Evolutionary conservation across 164 flowering plant genomes (phyloP), one percentile per base, ranked within the genome.

Genomic region (Brasenia schreberi): DNA sequence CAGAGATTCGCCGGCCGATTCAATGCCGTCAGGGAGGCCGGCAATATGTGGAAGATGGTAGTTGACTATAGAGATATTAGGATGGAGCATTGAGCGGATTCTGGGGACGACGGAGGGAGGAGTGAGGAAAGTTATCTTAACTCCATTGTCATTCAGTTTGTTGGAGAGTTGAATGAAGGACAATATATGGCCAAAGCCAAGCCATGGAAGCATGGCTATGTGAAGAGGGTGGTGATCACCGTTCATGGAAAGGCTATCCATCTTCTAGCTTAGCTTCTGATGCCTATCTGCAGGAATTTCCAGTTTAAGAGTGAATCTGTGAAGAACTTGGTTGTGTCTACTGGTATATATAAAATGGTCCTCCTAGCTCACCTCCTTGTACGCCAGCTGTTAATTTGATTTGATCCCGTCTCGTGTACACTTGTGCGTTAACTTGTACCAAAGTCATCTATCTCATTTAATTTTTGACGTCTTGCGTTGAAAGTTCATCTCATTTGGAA

Each of bases 71-170:
- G 27, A 19, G 4, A 49, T n/a, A 64, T 60, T n/a, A 18, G 65
- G 61, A 18, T 52, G 56, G 66, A 71, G 66, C 23, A 65, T 7
- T 33, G 66, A 59, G 5, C 23, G 4, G 59, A 65, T 49, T 18
- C 65, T 64, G 42, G 65, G 69, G 65, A 66, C 56, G 53, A 19
- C 11, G 39, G 44, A 39, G 0, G 72, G 72, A 42, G 68, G 44
- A 39, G 0, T 68, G 72, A 42, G 68, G 65, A 65, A 44, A 64
- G 72, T 59, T 61, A 70, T 23, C 17, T 33, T 43, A 65, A 65
- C 10, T 14, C 62, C 44, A 9, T 18, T 58, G 42, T 11, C n/a
- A 61, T 60, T 7, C 17, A 60, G 63, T n/a, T 18, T 18, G 19
- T 60, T 60, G 27, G 63, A 18, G 10, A 60, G 63, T 60, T 19